Conservation (phyloP, 2,329 filamentous ascomycete genomes). For the Neofusicoccum ribis region DNA sequence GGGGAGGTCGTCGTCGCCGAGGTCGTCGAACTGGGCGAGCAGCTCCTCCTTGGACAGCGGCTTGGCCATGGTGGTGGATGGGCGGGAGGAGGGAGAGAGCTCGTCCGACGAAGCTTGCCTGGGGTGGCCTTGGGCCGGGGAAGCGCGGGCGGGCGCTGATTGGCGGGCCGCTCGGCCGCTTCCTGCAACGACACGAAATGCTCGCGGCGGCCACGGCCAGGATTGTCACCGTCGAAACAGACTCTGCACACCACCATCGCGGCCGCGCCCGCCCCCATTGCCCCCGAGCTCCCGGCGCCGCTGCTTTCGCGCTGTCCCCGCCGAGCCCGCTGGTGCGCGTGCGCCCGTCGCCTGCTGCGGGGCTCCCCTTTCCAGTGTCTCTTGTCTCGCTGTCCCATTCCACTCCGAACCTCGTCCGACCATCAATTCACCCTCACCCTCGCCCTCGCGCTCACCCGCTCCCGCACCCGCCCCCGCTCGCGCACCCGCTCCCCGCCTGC, state of each 20-base stretch:
- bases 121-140: neutral
- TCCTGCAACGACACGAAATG: constrained; percentile 17
- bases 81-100: neutral
- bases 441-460: neutral
- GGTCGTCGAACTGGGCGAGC: constrained; percentile 47
- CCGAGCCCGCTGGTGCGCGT: neutral
- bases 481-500: neutral
- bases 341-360: neutral
- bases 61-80: constrained; percentile 34
- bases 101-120: neutral
- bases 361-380: constrained; percentile 15
- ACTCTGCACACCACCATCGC: constrained; percentile 13
- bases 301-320: neutral
- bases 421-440: constrained; percentile 8
- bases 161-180: neutral
- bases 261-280: neutral
- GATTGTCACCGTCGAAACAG: constrained; percentile 13
- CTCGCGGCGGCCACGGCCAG: neutral
- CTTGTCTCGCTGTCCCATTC: constrained; percentile 15
- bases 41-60: constrained; percentile 47
- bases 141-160: constrained; percentile 11
- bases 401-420: constrained; percentile 16
- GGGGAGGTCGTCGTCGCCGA: constrained; percentile 35
- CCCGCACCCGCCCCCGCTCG: too few species aligned
- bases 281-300: neutral